A percentile compares a stretch with the other conserved stretches of the same genome.
Conservation (phyloP, 2,329 filamentous ascomycete species). For the Lachnum nothofagi region DNA sequence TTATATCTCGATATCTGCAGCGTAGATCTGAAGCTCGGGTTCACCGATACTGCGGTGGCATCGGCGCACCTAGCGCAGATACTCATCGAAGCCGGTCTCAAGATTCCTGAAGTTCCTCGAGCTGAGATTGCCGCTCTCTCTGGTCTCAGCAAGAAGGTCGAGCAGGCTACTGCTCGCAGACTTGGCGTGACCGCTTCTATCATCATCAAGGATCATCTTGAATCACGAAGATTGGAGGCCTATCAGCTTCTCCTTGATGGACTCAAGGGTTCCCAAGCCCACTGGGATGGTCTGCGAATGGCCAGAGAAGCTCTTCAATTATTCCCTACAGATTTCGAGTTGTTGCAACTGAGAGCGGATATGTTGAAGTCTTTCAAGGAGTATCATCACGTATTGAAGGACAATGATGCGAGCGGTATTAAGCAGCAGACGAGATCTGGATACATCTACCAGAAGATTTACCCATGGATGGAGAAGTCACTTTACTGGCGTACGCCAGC, state of each 20-base stretch:
- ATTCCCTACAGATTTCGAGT: slow-evolving; percentile 16
- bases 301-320: slow-evolving; percentile 17
- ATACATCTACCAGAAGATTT: slow-evolving; percentile 23
- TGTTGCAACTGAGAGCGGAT: slow-evolving; percentile 5
- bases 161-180: neutral
- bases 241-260: slow-evolving; percentile 18
- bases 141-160: slow-evolving; percentile 7
- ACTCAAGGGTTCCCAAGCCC: slow-evolving; percentile 17
- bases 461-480: slow-evolving; percentile 26
- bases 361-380: slow-evolving; percentile 13
- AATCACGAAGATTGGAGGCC: slow-evolving; percentile 6
- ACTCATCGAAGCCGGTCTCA: slow-evolving; percentile 19
- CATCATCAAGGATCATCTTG: slow-evolving; percentile 18
- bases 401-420: neutral
- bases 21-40: slow-evolving; percentile 20
- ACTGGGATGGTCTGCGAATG: slow-evolving; percentile 22
- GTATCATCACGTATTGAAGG: neutral
- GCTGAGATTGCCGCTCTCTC: neutral
- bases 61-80: slow-evolving; percentile 21
- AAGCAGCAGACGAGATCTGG: slow-evolving; percentile 7
- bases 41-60: slow-evolving; percentile 19
- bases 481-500: slow-evolving; percentile 18
- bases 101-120: too few relatives aligned
- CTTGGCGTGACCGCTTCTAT: neutral
- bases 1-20: slow-evolving; percentile 15